phyloP scores from a whole-genome alignment of 495 filamentous ascomycete genomes.

The Hyaloscypha variabilis region DNA sequence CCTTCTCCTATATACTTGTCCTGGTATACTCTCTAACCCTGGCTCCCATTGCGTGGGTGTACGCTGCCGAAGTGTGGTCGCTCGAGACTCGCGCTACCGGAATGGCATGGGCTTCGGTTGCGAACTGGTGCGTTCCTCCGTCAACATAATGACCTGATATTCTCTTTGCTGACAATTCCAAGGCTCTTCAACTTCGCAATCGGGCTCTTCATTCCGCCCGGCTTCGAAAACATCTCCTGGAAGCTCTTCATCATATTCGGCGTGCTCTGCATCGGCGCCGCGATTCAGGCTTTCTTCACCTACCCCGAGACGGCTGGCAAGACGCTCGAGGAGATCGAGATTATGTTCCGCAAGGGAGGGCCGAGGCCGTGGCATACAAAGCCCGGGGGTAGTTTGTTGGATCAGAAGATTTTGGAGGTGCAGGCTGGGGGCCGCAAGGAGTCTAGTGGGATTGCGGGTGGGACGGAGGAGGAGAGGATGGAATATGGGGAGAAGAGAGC shows the following conservation, averaged over 20 bases:
- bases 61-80: slow-evolving; percentile 76
- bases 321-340: slow-evolving; percentile 70
- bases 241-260: slow-evolving; percentile 78
- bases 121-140: too few relatives aligned
- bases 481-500: too few relatives aligned
- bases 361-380: slow-evolving; percentile 62
- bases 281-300: slow-evolving; percentile 65
- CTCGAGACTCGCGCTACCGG: slow-evolving; percentile 74
- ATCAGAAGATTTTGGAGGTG: too few relatives aligned
- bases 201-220: slow-evolving; percentile 70
- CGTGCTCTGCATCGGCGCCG: slow-evolving; percentile 65
- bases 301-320: slow-evolving; percentile 75
- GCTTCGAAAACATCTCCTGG: slow-evolving; percentile 73
- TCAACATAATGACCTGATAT: too few relatives aligned
- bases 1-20: slow-evolving; percentile 72
- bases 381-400: slow-evolving; percentile 49
- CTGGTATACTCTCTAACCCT: too few relatives aligned
- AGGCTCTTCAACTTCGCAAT: slow-evolving; percentile 79
- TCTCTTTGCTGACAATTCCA: too few relatives aligned
- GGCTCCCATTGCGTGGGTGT: slow-evolving; percentile 73
- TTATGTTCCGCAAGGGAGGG: slow-evolving; percentile 59
- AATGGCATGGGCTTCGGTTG: slow-evolving; percentile 66
- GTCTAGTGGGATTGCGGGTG: too few relatives aligned
- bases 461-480: too few relatives aligned
- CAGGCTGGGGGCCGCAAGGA: too few relatives aligned